Base-by-base conservation (phyloP, 2,329 filamentous ascomycete genomes). In the Didymella keratinophila region DNA sequence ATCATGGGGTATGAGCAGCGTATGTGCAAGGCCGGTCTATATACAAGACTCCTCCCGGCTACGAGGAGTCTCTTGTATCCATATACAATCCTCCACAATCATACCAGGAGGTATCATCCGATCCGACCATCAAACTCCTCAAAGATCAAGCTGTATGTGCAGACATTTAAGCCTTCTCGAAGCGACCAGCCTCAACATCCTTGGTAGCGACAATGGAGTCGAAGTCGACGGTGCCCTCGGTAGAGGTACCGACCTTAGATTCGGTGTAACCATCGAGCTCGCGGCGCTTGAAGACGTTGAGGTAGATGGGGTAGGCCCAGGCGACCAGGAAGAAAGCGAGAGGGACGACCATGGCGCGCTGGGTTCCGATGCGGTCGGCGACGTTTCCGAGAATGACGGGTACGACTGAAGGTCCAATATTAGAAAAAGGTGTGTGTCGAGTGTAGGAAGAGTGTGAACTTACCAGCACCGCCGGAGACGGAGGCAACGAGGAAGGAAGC, bases 401-500 rank as follows among this genome's bases (percentile, higher is more conserved):
- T 0, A 74, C 69, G 14, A 25, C 23, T n/a, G n/a, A n/a, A n/a
- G n/a, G n/a, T n/a, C n/a, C n/a, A n/a, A n/a, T n/a, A n/a, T n/a
- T n/a, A n/a, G n/a, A n/a, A n/a, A n/a, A n/a, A n/a, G n/a, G n/a
- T n/a, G n/a, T n/a, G n/a, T n/a, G n/a, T n/a, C n/a, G n/a, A n/a
- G n/a, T n/a, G 2, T 30, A 30, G 10, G 28, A 9, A 30, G 28
- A 30, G 28, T 10, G 28, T 30, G 28, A 7, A 30, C 28, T 30
- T 30, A 30, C 28, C 68, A 20, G 75, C 75, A 55, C 74, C 75
- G 53, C 75, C 75, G 37, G 64, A 75, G 53, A 78, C 70, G 23
- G 73, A 72, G 14, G 74, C 65, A 21, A 78, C 75, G 44, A 78
- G 61, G 68, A 72, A 76, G 1, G 73, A 76, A 20, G 74, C 74